Percentiles rank a stretch among this genome's conserved stretches.
phyloP scores from a whole-genome alignment of 2,329 filamentous ascomycete genomes.

The Colletotrichum paranaense region DNA sequence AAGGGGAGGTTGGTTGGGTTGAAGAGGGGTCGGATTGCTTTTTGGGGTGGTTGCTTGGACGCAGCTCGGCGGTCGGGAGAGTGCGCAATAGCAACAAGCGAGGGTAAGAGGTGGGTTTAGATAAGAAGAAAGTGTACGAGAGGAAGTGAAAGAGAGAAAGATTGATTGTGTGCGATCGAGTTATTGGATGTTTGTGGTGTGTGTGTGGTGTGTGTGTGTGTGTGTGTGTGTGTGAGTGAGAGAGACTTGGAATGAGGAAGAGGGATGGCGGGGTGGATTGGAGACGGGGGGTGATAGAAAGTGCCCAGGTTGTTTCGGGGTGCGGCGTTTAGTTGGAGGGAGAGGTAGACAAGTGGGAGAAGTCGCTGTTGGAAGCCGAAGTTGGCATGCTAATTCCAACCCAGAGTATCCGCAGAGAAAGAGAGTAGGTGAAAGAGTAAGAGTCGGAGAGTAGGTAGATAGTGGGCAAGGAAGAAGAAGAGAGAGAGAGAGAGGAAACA shows the following conservation, averaged over 20 bases:
- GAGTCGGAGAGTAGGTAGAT: background rate
- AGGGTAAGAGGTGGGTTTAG: constrained; percentile 27
- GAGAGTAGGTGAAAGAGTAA: background rate
- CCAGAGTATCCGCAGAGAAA: constrained; percentile 3
- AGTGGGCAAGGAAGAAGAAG: too few relatives aligned
- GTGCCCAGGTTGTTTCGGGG: constrained; percentile 21
- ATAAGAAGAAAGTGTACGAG: background rate
- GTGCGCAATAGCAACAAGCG: constrained; percentile 31
- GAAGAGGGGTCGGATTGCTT: constrained; percentile 40
- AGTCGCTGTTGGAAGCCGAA: constrained; percentile 30
- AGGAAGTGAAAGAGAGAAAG: background rate
- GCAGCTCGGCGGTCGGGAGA: constrained; percentile 18
- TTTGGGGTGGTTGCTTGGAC: constrained; percentile 36
- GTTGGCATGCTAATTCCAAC: constrained; percentile 32
- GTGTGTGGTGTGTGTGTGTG: background rate
- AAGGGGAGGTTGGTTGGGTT: constrained; percentile 36
- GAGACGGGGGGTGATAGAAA: constrained; percentile 13
- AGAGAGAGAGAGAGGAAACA: background rate
- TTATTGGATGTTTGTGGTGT: constrained; percentile 2
- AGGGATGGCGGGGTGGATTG: constrained; percentile 35
- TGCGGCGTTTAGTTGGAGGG: constrained; percentile 24
- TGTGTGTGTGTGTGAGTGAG: background rate
- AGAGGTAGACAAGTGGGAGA: constrained; percentile 27
- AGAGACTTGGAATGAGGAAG: background rate
- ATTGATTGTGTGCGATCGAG: background rate